phyloP scores from a whole-genome alignment of 1,139 yeast species.

The Eremothecium coryli region DNA sequence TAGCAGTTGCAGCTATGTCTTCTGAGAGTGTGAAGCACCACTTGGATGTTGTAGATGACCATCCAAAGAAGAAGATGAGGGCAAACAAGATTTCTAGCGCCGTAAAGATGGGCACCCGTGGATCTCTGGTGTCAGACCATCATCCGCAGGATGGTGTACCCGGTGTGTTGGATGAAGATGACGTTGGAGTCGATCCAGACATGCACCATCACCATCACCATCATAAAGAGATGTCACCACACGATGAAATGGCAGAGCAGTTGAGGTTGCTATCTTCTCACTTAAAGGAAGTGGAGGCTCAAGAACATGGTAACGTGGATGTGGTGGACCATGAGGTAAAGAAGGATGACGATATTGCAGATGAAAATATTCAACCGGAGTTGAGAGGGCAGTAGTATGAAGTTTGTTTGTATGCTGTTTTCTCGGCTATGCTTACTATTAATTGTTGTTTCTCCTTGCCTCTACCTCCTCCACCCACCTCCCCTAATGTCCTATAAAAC shows the following conservation, averaged over 20 bases:
- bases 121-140: constrained; percentile 11
- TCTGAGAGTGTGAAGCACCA: constrained; percentile 20
- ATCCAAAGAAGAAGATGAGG: constrained; percentile 10
- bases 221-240: constrained; percentile 17
- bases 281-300: constrained; percentile 27
- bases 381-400: constrained; percentile 27
- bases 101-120: constrained; percentile 13
- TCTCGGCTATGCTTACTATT: too few relatives aligned
- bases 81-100: constrained; percentile 11
- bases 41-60: constrained; percentile 8
- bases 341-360: constrained; percentile 22
- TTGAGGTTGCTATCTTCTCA: constrained; percentile 28
- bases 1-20: constrained; percentile 28
- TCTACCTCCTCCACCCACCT: too few relatives aligned
- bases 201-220: constrained; percentile 8
- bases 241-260: constrained; percentile 31
- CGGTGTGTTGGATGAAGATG: constrained; percentile 11
- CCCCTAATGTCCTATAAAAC: too few relatives aligned
- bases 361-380: constrained; percentile 31
- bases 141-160: constrained; percentile 11
- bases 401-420: too few relatives aligned
- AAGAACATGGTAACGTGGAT: constrained; percentile 9
- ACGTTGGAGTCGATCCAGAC: constrained; percentile 8
- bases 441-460: not conserved
- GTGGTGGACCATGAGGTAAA: constrained; percentile 12